phyloP scores from a whole-genome alignment of 805 yeast species.

The Kluyveromyces dobzhanskii region DNA sequence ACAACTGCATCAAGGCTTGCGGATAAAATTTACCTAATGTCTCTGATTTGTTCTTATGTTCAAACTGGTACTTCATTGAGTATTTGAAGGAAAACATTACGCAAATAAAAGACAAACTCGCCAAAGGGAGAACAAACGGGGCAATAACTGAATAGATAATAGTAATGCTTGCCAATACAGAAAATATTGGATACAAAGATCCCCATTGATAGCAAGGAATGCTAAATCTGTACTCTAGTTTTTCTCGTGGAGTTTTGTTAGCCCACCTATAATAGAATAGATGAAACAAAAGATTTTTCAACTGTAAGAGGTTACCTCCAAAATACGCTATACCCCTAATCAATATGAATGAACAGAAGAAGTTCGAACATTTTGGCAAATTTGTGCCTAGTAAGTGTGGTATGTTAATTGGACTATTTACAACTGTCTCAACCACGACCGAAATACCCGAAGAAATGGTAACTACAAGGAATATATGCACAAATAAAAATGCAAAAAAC shows the following conservation, averaged over 20 bases:
- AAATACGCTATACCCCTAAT: slow-evolving; percentile 69
- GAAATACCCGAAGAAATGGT: slow-evolving; percentile 76
- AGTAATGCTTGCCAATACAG: slow-evolving; percentile 72
- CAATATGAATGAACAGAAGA: slow-evolving; percentile 70
- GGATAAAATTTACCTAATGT: slow-evolving; percentile 68
- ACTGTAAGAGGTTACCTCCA: slow-evolving; percentile 62
- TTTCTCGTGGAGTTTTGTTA: slow-evolving; percentile 58
- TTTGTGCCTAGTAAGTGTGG: slow-evolving; percentile 68
- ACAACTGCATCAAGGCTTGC: slow-evolving; percentile 64
- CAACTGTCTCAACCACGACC: slow-evolving; percentile 48
- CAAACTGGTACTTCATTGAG: slow-evolving; percentile 50
- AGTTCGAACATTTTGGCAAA: slow-evolving; percentile 78
- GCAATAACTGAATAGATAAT: slow-evolving; percentile 71
- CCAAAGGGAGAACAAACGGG: slow-evolving; percentile 63
- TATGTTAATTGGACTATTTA: slow-evolving; percentile 64
- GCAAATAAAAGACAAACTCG: slow-evolving; percentile 47
- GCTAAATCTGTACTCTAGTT: slow-evolving; percentile 36
- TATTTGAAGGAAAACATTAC: slow-evolving; percentile 63
- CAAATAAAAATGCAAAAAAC: slow-evolving; percentile 69
- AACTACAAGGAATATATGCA: slow-evolving; percentile 78
- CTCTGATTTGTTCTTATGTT: slow-evolving; percentile 45
- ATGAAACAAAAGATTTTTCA: slow-evolving; percentile 40
- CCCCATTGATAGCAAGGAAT: slow-evolving; percentile 64
- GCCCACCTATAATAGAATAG: slow-evolving; percentile 27
- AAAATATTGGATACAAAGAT: slow-evolving; percentile 61